A percentile compares a stretch with the other conserved stretches of the same genome.
phyloP scores from a whole-genome alignment of 1,284 basidiomycete genomes.

The Ceratobasidium sp. region DNA sequence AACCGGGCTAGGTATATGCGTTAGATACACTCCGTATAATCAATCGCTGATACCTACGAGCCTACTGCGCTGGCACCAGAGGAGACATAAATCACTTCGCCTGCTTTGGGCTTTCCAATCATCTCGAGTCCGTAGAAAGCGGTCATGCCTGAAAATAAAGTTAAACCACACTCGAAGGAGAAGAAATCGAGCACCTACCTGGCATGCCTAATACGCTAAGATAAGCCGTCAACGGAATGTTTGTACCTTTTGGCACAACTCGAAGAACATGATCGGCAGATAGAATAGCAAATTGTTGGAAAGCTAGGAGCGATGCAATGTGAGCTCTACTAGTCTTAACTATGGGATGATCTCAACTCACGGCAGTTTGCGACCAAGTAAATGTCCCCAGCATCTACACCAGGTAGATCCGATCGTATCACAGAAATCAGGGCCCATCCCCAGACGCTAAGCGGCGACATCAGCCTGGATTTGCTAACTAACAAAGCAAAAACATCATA shows the following conservation, averaged over 20 bases:
- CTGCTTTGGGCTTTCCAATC: constrained; percentile 61
- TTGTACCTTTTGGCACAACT: constrained; percentile 1
- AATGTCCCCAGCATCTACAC: constrained; percentile 29
- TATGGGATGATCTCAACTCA: neutral
- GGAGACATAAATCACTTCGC: constrained; percentile 68
- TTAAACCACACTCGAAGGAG: neutral
- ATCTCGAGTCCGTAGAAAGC: constrained; percentile 58
- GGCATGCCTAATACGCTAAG: constrained; percentile 28
- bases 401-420: constrained; percentile 38
- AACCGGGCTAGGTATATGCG: constrained; percentile 50
- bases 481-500: neutral
- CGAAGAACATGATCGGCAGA: neutral
- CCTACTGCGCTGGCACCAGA: constrained; percentile 66
- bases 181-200: neutral
- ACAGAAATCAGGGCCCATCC: constrained; percentile 25
- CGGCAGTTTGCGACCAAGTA: neutral
- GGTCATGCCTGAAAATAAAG: constrained; percentile 52
- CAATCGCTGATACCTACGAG: constrained; percentile 57
- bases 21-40: no score
- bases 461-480: neutral
- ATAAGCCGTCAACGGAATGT: constrained; percentile 6
- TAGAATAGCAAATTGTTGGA: constrained; percentile 11
- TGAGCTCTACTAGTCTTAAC: neutral
- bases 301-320: neutral
- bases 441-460: constrained; percentile 4